A percentile compares a stretch with the other conserved stretches of the same genome.
These are phyloP conservation scores for Kurtzmaniella quercitrusa DNA, from an alignment of 1,139 yeast species.

Conservation along the genomic window DNA sequence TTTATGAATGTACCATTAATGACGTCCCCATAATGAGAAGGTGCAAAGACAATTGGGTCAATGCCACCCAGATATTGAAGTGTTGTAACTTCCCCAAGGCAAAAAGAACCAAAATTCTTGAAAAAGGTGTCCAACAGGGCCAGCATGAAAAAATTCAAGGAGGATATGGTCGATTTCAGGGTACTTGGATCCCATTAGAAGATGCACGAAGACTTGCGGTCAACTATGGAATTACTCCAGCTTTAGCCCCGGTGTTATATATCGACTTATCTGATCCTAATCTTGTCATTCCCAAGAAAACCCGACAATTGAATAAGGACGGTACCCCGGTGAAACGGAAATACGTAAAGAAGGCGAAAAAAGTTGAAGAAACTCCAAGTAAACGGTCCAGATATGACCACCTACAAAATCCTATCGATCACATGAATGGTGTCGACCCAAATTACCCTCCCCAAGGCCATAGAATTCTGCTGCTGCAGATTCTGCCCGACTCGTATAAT, in stretches of 20 bases:
- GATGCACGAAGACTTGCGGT: slow-evolving; percentile 53
- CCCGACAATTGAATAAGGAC: slow-evolving; percentile 39
- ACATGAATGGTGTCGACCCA: background rate
- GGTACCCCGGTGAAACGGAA: slow-evolving; percentile 44
- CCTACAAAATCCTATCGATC: slow-evolving; percentile 14
- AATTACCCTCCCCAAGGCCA: background rate
- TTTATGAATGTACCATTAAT: slow-evolving; percentile 76
- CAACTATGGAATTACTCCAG: slow-evolving; percentile 51
- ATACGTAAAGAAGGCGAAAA: slow-evolving; percentile 35
- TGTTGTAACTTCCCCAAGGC: slow-evolving; percentile 96
- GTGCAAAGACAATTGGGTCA: slow-evolving; percentile 88
- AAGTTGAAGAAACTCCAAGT: slow-evolving; percentile 33
- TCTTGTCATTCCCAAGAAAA: slow-evolving; percentile 44
- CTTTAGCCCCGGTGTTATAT: slow-evolving; percentile 51
- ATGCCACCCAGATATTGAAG: slow-evolving; percentile 95
- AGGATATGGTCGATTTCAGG: slow-evolving; percentile 95
- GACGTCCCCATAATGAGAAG: slow-evolving; percentile 93
- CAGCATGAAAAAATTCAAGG: slow-evolving; percentile 93
- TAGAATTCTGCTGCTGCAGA: background rate
- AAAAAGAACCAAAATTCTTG: slow-evolving; percentile 84
- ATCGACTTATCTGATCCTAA: slow-evolving; percentile 46
- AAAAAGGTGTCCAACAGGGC: slow-evolving; percentile 85
- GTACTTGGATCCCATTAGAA: slow-evolving; percentile 90
- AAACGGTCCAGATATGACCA: slow-evolving; percentile 16
- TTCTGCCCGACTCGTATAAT: background rate